Base-by-base conservation (phyloP, 108 stramenopile genomes). In the Cyclotella sp. region DNA sequence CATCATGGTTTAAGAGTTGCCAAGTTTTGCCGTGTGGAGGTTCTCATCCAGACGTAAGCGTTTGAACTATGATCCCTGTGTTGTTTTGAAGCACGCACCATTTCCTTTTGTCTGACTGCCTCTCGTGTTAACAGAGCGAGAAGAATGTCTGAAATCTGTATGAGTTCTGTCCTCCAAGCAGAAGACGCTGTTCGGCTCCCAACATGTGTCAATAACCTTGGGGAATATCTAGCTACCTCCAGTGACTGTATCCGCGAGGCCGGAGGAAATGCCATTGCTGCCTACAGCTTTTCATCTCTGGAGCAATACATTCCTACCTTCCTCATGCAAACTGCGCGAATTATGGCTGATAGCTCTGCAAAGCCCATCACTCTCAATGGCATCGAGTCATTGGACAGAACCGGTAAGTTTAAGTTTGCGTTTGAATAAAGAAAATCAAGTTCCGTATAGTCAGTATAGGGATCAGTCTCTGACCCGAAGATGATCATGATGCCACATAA, bases 281-380 rank as follows among this genome's bases (percentile, higher is more conserved):
- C 91, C 21, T 92, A 91, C 70, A 73, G 87, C 54, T 89, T 95
- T 73, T 95, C 94, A 12, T 91, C 87, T 9, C 67, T 95, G 58
- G 94, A 95, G 78, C 94, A 95, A 52, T 95, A 92, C 70, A 91
- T 95, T 75, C 94, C 94, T 21, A 63, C 87, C 11, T 92, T 84
- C 54, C 74, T 95, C 54, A 95, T 95, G 81, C 88, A 95, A 74
- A 86, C 90, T 47, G 91, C 88, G 22, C 89, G 94, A 8, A 85
- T 91, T 12, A 82, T 95, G 73, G 94, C 91, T 15, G 76, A 75
- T 51, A 90, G 91, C 45, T 59, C 75, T 0, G 55, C 55, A 2
- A 89, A 88, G 59, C 85, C 90, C 11, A 78, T 95, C 28, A 89
- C 94, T 12, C 81, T 95, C 68, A 91, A 95, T 79, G 94, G 94